Base-by-base conservation (phyloP, 257 asterid species). In the Solanum arcanum region DNA sequence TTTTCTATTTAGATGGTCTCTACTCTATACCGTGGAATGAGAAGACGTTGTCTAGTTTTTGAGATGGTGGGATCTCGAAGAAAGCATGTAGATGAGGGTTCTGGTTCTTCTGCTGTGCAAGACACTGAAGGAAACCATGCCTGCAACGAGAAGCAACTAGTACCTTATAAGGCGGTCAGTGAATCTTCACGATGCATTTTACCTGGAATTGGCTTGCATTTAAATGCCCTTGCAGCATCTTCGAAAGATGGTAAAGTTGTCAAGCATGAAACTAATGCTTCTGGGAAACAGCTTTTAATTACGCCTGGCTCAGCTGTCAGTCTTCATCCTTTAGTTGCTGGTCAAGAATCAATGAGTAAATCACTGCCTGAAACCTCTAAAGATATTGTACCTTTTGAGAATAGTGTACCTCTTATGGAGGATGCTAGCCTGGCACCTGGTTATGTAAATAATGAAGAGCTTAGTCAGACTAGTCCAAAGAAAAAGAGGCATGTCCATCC, bases 121-220 rank as follows among this genome's bases (percentile, higher is more conserved):
- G 92, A 89, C 83, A 68, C 91, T 25, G 95, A 91, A 77, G 92
- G 91, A 88, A 90, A 80, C 52, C 47, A 86, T 20, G 88, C 90
- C 56, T 86, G 91, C 46, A 83, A 77, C 15, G 92, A 92, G 16
- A 94, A 86, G 81, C 92, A 90, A 13, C 59, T 86, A 29, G 89
- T 84, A 83, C 88, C 89, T 4, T 33, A 70, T 42, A 91, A 87
- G 90, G 56, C 87, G 14, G 89, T 77, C 42, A 92, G 84, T 74
- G 94, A 90, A 87, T 86, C 97, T 83, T 86, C 94, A 9, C 91
- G 91, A 35, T 66, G 94, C 84, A 84, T 90, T 82, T 86, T 97
- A 85, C 98, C 99, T 49, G 96, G 98, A 84, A 94, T 97, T 80
- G 99, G 99, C 76, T 92, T 97, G 94, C 99, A 97, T 90, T 90